Evolutionary conservation across 768 basidiomycete species (phyloP).

Genomic region (Tricholoma flavovirens): DNA sequence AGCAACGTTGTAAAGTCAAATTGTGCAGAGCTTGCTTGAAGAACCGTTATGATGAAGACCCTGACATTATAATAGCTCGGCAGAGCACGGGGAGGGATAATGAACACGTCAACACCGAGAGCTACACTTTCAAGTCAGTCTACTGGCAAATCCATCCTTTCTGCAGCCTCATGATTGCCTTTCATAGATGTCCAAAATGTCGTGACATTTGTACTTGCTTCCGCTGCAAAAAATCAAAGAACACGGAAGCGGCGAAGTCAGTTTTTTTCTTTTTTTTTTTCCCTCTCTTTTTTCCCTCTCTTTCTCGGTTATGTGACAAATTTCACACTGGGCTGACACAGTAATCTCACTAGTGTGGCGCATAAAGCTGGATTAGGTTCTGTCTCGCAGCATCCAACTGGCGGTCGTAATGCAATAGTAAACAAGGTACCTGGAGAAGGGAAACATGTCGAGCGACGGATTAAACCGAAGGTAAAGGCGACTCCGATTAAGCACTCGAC

Average conservation of each 20-base stretch:
- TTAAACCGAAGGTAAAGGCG: constrained; percentile 1
- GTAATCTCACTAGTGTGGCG: neutral
- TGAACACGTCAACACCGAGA: constrained; percentile 20
- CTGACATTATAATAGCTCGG: constrained; percentile 34
- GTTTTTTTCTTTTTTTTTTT: constrained; percentile 14
- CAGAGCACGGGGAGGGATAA: constrained; percentile 8
- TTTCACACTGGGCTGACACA: neutral
- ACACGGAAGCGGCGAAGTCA: constrained; percentile 55
- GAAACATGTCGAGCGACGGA: constrained; percentile 7
- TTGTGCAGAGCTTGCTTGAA: constrained; percentile 64
- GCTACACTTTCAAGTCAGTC: constrained; percentile 50
- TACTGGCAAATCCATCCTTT: neutral
- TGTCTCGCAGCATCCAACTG: neutral
- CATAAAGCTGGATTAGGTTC: constrained; percentile 4
- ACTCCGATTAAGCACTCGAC: neutral
- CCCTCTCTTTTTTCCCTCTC: too few species aligned
- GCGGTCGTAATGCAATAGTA: neutral
- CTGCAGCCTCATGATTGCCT: neutral
- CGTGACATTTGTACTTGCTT: constrained; percentile 63
- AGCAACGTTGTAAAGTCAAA: constrained; percentile 47
- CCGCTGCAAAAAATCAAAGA: constrained; percentile 57
- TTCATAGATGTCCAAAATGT: constrained; percentile 63
- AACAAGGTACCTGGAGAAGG: constrained; percentile 5
- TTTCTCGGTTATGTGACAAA: neutral
- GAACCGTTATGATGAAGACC: constrained; percentile 57